Percentiles rank a stretch among this genome's conserved stretches.
These are phyloP conservation scores for Gorgonomyces haynaldii DNA, from an alignment of 192 early-diverging fungal genomes.

Conservation along the genomic window DNA sequence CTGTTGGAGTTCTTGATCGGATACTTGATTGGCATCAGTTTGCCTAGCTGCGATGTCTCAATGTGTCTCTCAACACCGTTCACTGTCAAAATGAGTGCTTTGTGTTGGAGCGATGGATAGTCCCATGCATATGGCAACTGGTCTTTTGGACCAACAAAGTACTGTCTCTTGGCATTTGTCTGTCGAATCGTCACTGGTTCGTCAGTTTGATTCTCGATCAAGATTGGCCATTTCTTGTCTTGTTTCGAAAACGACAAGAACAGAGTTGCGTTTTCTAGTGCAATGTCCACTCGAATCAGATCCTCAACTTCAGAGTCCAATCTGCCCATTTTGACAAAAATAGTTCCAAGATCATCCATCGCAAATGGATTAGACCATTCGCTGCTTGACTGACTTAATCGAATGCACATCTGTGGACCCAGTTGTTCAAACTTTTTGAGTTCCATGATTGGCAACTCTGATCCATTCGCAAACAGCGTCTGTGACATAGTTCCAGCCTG, in stretches of 20 bases:
- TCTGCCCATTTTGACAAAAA: slow-evolving; percentile 63
- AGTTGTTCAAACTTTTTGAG: slow-evolving; percentile 4
- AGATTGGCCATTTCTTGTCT: slow-evolving; percentile 77
- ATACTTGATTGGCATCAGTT: slow-evolving; percentile 73
- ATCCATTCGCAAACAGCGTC: not conserved
- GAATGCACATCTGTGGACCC: slow-evolving; percentile 5
- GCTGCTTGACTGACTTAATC: slow-evolving; percentile 1
- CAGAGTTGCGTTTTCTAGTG: slow-evolving; percentile 82
- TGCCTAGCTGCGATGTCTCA: slow-evolving; percentile 83
- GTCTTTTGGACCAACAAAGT: slow-evolving; percentile 38
- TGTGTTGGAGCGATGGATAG: slow-evolving; percentile 58
- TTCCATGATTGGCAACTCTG: not conserved
- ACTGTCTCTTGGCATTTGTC: slow-evolving; percentile 37
- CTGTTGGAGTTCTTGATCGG: slow-evolving; percentile 22
- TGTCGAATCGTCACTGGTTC: slow-evolving; percentile 69
- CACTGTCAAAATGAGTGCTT: slow-evolving; percentile 61
- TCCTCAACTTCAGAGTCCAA: slow-evolving; percentile 46
- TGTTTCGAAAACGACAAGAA: slow-evolving; percentile 74
- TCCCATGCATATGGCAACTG: slow-evolving; percentile 85
- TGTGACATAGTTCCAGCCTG: slow-evolving; percentile 43
- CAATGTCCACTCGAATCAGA: slow-evolving; percentile 67
- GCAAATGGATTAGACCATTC: slow-evolving; percentile 63
- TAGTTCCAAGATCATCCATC: slow-evolving; percentile 75
- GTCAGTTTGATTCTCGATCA: slow-evolving; percentile 64
- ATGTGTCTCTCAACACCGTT: slow-evolving; percentile 67